Evolutionary conservation across 169 alveolate species (phyloP).

Genomic region (Cyclospora cayetanensis): DNA sequence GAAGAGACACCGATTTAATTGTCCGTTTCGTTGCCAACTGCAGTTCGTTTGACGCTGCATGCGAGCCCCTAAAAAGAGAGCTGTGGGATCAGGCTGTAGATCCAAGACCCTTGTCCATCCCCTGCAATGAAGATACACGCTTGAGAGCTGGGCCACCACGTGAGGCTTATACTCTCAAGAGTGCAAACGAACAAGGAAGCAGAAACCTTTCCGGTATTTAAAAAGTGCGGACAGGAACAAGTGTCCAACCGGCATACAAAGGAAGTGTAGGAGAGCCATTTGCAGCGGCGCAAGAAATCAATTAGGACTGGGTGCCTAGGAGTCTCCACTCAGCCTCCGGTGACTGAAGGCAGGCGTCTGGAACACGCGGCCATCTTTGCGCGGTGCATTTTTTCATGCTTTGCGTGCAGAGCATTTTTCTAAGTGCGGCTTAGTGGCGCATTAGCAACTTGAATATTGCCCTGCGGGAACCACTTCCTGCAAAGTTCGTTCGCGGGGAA

Average conservation of each 20-base stretch:
- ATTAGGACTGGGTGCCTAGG: no score
- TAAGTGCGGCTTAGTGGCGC: slow-evolving; percentile 49
- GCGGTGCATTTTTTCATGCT: neutral
- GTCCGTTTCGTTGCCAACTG: slow-evolving; percentile 68
- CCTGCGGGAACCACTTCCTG: slow-evolving; percentile 39
- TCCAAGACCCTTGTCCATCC: slow-evolving; percentile 49
- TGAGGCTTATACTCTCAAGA: neutral
- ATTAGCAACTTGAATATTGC: slow-evolving; percentile 19
- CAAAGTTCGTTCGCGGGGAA: slow-evolving; percentile 67
- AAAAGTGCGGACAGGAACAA: neutral
- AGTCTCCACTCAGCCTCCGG: no score
- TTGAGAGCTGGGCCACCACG: neutral
- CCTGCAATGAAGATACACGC: slow-evolving; percentile 43
- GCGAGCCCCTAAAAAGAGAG: slow-evolving; percentile 62
- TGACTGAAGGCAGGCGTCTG: no score
- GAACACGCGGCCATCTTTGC: no score
- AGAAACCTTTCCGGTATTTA: neutral
- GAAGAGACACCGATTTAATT: slow-evolving; percentile 49
- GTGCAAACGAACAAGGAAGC: neutral
- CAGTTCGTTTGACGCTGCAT: slow-evolving; percentile 50
- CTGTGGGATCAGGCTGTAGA: slow-evolving; percentile 59
- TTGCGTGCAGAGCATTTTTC: neutral
- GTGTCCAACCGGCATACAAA: neutral
- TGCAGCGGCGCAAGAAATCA: no score
- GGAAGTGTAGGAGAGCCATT: no score